Percentiles rank a stretch among this genome's conserved stretches.
These are phyloP conservation scores for Blechomonas ayalai DNA, from an alignment of 208 protist genomes.

Conservation along the genomic window DNA sequence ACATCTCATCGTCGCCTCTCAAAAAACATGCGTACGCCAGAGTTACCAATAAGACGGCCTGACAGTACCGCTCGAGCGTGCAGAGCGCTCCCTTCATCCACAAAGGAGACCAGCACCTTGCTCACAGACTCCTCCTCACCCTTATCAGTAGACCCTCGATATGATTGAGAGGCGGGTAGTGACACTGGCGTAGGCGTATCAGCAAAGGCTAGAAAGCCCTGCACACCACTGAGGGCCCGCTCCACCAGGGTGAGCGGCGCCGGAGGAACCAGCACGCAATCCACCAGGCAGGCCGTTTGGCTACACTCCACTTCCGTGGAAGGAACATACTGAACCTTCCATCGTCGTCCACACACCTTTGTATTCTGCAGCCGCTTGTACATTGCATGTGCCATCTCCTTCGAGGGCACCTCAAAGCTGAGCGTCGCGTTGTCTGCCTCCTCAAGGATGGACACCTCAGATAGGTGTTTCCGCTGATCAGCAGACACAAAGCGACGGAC, in stretches of 20 bases:
- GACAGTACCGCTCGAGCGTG: slow-evolving; percentile 78
- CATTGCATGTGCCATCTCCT: slow-evolving; percentile 41
- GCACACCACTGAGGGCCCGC: slow-evolving; percentile 42
- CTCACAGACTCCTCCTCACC: neutral
- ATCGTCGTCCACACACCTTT: slow-evolving; percentile 56
- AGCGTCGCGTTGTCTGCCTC: slow-evolving; percentile 69
- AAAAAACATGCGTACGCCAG: slow-evolving; percentile 76
- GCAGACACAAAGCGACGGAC: slow-evolving; percentile 46
- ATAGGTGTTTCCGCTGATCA: slow-evolving; percentile 1
- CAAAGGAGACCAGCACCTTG: slow-evolving; percentile 50
- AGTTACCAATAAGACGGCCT: slow-evolving; percentile 59
- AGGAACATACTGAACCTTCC: slow-evolving; percentile 70
- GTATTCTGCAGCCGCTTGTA: slow-evolving; percentile 63
- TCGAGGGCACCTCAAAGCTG: slow-evolving; percentile 47
- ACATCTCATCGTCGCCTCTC: slow-evolving; percentile 25
- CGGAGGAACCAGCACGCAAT: slow-evolving; percentile 45
- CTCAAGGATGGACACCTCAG: slow-evolving; percentile 44
- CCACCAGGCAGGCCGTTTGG: slow-evolving; percentile 59
- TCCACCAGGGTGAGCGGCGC: slow-evolving; percentile 35
- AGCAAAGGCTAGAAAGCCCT: slow-evolving; percentile 60
- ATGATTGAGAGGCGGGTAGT: no score
- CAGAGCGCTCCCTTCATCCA: slow-evolving; percentile 73
- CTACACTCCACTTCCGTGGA: slow-evolving; percentile 16
- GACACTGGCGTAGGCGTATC: slow-evolving; percentile 16
- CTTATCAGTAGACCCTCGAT: neutral